These are phyloP conservation scores for Tilletia walkeri DNA, from an alignment of 1,284 basidiomycete species.

Conservation along the genomic window DNA sequence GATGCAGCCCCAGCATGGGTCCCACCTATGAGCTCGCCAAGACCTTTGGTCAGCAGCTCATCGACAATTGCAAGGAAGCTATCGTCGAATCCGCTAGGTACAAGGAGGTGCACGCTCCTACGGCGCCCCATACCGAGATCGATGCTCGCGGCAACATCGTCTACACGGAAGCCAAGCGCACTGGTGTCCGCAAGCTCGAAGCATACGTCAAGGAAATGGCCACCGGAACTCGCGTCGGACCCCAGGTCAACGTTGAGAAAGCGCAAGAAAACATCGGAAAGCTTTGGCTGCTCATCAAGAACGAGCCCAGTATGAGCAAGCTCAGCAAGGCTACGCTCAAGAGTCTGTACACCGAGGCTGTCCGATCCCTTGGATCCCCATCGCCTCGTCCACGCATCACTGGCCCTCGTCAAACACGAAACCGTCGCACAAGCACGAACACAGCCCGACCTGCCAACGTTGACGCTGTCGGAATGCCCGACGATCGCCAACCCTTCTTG, in stretches of 20 bases:
- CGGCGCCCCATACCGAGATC: slow-evolving; percentile 91
- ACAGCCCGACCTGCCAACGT: slow-evolving; percentile 67
- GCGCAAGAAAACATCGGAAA: slow-evolving; percentile 93
- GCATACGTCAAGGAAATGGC: slow-evolving; percentile 99
- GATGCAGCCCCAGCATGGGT: slow-evolving; percentile 71
- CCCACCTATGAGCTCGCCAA: slow-evolving; percentile 91
- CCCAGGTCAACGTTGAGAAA: slow-evolving; percentile 68
- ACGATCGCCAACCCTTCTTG: slow-evolving; percentile 85
- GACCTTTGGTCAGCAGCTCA: slow-evolving; percentile 91
- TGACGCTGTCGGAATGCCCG: slow-evolving; percentile 12
- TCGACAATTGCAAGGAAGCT: slow-evolving; percentile 87
- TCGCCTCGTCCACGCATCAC: slow-evolving; percentile 25
- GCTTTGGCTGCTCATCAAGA: slow-evolving; percentile 94
- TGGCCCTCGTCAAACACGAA: slow-evolving; percentile 60
- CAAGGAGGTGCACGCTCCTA: slow-evolving; percentile 71
- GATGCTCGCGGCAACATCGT: slow-evolving; percentile 89
- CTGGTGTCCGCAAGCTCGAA: slow-evolving; percentile 93
- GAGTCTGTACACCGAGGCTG: slow-evolving; percentile 90
- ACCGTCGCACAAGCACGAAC: slow-evolving; percentile 25
- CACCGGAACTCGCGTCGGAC: slow-evolving; percentile 70
- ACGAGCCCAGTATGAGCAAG: slow-evolving; percentile 91
- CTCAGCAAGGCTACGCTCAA: slow-evolving; percentile 98
- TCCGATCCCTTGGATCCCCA: slow-evolving; percentile 66
- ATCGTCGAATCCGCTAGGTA: slow-evolving; percentile 80
- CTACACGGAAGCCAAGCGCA: slow-evolving; percentile 88